Base-by-base conservation (phyloP, 2,329 filamentous ascomycete genomes). In the Helotiales sp. region DNA sequence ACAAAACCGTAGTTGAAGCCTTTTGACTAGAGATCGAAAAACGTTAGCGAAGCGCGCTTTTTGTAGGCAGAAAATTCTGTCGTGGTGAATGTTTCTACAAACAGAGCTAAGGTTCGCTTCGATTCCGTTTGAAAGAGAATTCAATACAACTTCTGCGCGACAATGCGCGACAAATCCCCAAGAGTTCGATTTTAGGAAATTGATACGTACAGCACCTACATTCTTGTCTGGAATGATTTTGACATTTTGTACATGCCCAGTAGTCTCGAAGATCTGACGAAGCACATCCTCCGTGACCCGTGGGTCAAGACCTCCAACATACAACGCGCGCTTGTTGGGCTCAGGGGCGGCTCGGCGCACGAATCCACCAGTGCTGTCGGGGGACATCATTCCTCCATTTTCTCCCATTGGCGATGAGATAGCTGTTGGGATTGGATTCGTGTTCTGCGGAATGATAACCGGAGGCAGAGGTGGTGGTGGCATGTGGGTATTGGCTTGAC, bases 161-260 rank as follows among this genome's bases (percentile, higher is more conserved):
- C 61, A 66, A 65, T 17, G 57, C 34, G 55, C 52, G 43, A 63
- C 59, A 71, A 67, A 66, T 72, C 70, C 68, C 68, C 62, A 71
- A 61, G 63, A 67, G 70, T 70, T 68, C 69, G 69, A 74, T 61
- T 71, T 17, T 69, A 66, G 65, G 65, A 76, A 72, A 72, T 72
- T 75, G 70, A 77, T 76, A 79, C 78, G 77, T 74, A 79, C 77
- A 69, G 78, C 76, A 89, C 93, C 87, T 83, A 97, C 94, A 82
- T 97, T 99, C 87, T 99, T 99, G 85, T 99, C 96, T 61, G 96
- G 96, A 79, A 99, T 99, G 78, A 99, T 97, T 86, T 99, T 99
- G 79, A 99, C 96, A 78, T 93, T 97, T 82, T 97, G 91, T 72
- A 99, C 96, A 82, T 99, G 96, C 65, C 96, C 96, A 67, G 94